Conservation (phyloP, 306 rosid species). For the Quercus suber region DNA sequence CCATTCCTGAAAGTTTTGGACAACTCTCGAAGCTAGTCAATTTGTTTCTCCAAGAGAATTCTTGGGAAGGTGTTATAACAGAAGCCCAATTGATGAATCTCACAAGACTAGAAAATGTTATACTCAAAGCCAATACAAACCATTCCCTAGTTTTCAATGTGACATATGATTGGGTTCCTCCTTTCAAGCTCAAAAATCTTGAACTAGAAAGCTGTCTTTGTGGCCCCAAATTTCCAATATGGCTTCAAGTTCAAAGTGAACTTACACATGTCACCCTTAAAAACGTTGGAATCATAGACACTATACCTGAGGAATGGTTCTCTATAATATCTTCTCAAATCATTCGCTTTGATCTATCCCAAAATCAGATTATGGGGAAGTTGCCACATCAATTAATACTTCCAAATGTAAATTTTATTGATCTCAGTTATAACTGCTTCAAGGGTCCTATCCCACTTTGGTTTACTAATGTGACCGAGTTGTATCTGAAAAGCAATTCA, state of each 20-base stretch:
- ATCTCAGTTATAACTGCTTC: no score
- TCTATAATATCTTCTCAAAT: not conserved
- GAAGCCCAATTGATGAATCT: no score
- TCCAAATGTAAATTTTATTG: not conserved
- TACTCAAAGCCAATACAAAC: no score
- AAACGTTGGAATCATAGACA: not conserved
- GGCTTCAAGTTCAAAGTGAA: constrained; percentile 19
- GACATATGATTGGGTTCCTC: not conserved
- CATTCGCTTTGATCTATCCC: not conserved
- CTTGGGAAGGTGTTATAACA: no score
- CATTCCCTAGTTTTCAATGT: no score
- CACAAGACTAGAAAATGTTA: no score
- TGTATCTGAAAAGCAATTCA: not conserved
- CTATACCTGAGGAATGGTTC: constrained; percentile 2
- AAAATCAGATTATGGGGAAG: not conserved
- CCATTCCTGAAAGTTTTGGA: no score
- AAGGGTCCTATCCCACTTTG: no score
- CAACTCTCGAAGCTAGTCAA: no score
- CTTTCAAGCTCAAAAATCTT: not conserved
- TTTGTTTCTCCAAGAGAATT: no score
- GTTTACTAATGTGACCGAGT: no score
- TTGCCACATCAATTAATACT: no score
- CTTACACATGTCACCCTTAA: not conserved
- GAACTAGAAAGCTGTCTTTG: not conserved
- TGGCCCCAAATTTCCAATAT: constrained; percentile 21